Conservation (phyloP, 2,329 filamentous ascomycete species). For the Endoconidiophora polonica region DNA sequence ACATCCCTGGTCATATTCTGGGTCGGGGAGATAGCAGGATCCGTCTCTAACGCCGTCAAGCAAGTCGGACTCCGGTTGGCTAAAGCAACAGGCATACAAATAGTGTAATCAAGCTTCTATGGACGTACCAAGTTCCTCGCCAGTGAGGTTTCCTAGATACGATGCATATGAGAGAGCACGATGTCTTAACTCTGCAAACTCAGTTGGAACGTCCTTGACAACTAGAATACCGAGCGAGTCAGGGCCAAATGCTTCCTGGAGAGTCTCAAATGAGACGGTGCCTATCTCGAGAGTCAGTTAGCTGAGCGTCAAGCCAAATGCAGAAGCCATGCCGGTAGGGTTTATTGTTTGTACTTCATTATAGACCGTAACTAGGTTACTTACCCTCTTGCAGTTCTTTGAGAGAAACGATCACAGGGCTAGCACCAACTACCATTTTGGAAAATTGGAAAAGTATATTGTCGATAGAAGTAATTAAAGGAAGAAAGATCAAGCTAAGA, state of each 20-base stretch:
- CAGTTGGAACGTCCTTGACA: conserved; percentile 65
- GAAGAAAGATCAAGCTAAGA: no score
- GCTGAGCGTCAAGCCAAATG: no score
- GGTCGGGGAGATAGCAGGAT: conserved; percentile 4
- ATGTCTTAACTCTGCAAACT: conserved; percentile 55
- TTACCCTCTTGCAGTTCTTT: conserved; percentile 41
- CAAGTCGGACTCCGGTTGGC: conserved; percentile 1
- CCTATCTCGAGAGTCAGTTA: conserved; percentile 26
- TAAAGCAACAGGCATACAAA: neutral
- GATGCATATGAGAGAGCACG: conserved; percentile 72
- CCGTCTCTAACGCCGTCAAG: neutral
- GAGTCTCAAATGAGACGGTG: conserved; percentile 47
- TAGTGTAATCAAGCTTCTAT: neutral
- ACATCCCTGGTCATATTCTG: neutral
- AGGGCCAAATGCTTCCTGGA: conserved; percentile 74
- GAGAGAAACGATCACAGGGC: conserved; percentile 45
- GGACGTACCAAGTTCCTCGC: conserved; percentile 48
- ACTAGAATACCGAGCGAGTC: conserved; percentile 82
- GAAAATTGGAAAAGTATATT: neutral
- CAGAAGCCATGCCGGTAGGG: neutral
- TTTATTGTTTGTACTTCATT: no score
- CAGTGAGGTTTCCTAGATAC: conserved; percentile 68
- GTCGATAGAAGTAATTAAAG: no score
- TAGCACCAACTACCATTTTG: conserved; percentile 22
- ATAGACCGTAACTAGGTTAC: conserved; percentile 12